Evolutionary conservation across 2,329 filamentous ascomycete species (phyloP).

Genomic region (Cryphonectria parasitica): DNA sequence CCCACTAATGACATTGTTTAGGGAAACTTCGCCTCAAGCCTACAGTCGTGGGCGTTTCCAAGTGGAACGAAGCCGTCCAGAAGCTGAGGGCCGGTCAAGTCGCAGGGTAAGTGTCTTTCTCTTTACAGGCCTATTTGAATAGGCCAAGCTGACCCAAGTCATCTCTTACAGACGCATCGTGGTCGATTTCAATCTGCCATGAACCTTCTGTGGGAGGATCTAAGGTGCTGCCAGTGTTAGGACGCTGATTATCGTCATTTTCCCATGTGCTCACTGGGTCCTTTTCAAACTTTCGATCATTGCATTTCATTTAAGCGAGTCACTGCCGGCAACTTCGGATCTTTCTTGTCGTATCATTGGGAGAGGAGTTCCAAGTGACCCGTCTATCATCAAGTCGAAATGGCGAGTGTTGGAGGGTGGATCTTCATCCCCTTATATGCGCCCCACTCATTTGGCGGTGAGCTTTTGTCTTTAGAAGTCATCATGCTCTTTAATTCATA

Average conservation of each 20-base stretch:
- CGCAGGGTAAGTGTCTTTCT: neutral
- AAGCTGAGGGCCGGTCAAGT: neutral
- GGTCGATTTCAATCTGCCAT: conserved; percentile 12
- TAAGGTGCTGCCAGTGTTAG: neutral
- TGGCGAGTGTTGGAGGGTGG: conserved; percentile 11
- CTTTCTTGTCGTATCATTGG: neutral
- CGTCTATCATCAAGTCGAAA: neutral
- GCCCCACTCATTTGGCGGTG: conserved; percentile 26
- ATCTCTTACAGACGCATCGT: conserved; percentile 9
- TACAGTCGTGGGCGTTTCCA: neutral
- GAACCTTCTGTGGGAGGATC: neutral
- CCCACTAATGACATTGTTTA: neutral
- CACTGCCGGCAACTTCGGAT: neutral
- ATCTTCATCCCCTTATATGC: conserved; percentile 18
- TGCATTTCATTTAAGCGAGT: neutral
- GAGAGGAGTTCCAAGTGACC: neutral
- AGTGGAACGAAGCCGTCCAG: neutral
- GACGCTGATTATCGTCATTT: neutral
- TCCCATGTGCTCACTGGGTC: neutral
- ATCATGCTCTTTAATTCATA: neutral
- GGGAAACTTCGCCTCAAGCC: conserved; percentile 15
- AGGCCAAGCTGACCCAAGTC: neutral
- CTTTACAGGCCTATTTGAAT: neutral
- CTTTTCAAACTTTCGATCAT: neutral
- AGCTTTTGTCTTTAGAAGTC: neutral